These are phyloP conservation scores for Pyrus betulifolia DNA, from an alignment of 306 rosid species.

Conservation along the genomic window DNA sequence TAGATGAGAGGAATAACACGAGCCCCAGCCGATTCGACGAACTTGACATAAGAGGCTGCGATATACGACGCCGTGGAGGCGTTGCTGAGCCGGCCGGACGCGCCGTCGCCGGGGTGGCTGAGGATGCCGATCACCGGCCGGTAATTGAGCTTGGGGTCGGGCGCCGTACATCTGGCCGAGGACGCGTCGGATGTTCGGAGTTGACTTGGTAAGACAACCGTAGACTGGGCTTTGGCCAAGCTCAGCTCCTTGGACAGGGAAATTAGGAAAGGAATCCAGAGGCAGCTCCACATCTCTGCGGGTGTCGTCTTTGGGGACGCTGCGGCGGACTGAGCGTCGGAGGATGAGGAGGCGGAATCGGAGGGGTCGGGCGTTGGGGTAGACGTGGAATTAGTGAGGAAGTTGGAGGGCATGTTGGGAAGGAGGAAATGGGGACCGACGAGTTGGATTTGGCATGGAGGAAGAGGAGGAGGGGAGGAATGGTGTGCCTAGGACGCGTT, in stretches of 20 bases:
- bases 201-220: constrained; percentile 45
- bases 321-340: neutral
- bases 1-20: constrained; percentile 76
- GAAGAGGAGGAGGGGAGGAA: neutral
- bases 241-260: constrained; percentile 21
- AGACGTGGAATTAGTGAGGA: constrained; percentile 11
- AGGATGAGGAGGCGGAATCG: neutral
- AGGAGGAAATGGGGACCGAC: neutral
- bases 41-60: constrained; percentile 84
- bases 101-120: constrained; percentile 82
- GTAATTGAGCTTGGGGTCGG: constrained; percentile 43
- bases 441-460: neutral
- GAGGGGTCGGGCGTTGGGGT: neutral
- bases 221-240: constrained; percentile 14
- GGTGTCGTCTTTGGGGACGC: neutral
- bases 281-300: constrained; percentile 30
- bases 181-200: constrained; percentile 21
- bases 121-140: constrained; percentile 78
- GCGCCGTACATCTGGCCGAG: constrained; percentile 29
- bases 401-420: constrained; percentile 15
- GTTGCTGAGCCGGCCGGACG: constrained; percentile 60
- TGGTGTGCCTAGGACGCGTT: neutral
- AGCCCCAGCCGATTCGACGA: constrained; percentile 80
- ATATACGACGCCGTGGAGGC: constrained; percentile 54
- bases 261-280: constrained; percentile 31